A percentile compares a stretch with the other conserved stretches of the same genome.
These are phyloP conservation scores for Daldinia vernicosa DNA, from an alignment of 495 filamentous ascomycete species.

Conservation along the genomic window DNA sequence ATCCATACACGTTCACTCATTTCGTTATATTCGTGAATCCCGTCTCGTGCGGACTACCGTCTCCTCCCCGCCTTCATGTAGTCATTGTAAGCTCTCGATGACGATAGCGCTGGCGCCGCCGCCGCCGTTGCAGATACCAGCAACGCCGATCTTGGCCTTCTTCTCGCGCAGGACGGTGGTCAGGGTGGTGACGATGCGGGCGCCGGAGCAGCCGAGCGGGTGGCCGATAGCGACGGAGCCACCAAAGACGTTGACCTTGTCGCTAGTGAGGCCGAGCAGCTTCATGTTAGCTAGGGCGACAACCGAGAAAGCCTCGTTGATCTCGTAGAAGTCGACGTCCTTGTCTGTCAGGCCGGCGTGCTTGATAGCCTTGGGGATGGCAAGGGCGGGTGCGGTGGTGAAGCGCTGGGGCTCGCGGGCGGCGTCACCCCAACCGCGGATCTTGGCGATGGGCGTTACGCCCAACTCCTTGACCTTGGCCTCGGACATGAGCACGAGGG, in stretches of 20 bases:
- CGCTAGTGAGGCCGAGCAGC: constrained; percentile 76
- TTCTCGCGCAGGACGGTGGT: constrained; percentile 88
- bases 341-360: constrained; percentile 82
- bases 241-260: constrained; percentile 95
- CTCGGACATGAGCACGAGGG: constrained; percentile 90
- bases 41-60: constrained; percentile 1
- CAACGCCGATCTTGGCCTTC: constrained; percentile 90
- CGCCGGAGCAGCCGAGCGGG: constrained; percentile 91
- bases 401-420: constrained; percentile 90
- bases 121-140: constrained; percentile 97
- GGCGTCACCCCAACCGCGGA: constrained; percentile 95
- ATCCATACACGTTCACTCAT: background rate
- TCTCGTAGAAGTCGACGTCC: constrained; percentile 91
- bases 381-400: constrained; percentile 92
- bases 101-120: constrained; percentile 93
- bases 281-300: constrained; percentile 97
- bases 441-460: constrained; percentile 91
- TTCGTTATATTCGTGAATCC: constrained; percentile 35
- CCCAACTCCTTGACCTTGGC: constrained; percentile 86
- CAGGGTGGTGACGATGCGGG: constrained; percentile 91
- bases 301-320: constrained; percentile 98
- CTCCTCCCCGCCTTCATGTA: background rate
- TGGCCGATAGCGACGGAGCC: constrained; percentile 96
- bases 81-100: constrained; percentile 73
- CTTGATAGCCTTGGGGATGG: constrained; percentile 94